A percentile compares a stretch with the other conserved stretches of the same genome.
Evolutionary conservation across 1,139 yeast species (phyloP).

Genomic region (Hanseniaspora gamundiae): DNA sequence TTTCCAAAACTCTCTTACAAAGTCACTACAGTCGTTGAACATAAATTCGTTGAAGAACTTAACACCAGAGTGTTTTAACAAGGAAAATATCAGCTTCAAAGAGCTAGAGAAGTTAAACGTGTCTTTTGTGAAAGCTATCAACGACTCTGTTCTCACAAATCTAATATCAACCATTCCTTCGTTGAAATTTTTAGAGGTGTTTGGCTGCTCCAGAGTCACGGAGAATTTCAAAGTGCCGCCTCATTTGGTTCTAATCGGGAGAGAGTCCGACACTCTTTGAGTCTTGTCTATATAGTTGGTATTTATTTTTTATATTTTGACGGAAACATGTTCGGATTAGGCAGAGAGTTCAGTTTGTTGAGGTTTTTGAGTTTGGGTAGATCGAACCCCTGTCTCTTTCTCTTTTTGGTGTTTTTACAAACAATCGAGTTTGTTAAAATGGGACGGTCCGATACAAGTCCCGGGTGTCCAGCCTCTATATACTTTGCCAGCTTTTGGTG

Average conservation of each 20-base stretch:
- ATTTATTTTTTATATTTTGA: not conserved
- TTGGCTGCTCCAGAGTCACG: conserved; percentile 65
- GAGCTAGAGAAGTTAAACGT: conserved; percentile 52
- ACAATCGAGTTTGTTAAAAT: conserved; percentile 37
- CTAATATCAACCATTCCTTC: conserved; percentile 47
- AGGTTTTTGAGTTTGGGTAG: not conserved
- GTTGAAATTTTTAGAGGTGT: conserved; percentile 57
- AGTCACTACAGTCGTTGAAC: conserved; percentile 54
- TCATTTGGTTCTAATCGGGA: conserved; percentile 5
- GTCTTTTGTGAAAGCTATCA: conserved; percentile 67
- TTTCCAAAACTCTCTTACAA: conserved; percentile 44
- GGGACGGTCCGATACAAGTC: conserved; percentile 44
- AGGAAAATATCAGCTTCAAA: conserved; percentile 38
- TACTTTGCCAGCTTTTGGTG: conserved; percentile 25
- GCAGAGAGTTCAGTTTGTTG: not conserved
- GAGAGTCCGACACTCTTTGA: not conserved
- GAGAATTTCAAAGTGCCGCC: conserved; percentile 3
- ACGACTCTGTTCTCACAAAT: conserved; percentile 46
- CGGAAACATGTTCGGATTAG: not conserved
- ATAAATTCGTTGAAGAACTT: conserved; percentile 60
- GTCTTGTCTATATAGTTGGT: not conserved
- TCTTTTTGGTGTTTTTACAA: conserved; percentile 13
- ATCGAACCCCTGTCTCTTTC: not conserved
- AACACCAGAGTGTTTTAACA: conserved; percentile 34
- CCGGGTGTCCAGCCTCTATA: conserved; percentile 51